Conservation (phyloP, 164 flowering plant genomes). For the Pachysandra terminalis region DNA sequence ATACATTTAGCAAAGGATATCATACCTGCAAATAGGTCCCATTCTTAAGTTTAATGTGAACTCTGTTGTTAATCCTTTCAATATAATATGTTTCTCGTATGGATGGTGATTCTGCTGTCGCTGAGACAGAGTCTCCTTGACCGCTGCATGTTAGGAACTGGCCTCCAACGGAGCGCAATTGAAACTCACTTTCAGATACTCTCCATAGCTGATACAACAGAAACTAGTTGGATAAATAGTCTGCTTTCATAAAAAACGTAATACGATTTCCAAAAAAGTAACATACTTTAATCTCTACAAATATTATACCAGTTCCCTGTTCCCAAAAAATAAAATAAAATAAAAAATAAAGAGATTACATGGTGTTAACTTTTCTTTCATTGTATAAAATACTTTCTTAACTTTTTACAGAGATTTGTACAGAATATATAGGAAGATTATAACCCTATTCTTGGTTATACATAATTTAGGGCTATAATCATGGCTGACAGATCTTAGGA, state of each 20-base stretch:
- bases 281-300: neutral
- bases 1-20: constrained; percentile 1
- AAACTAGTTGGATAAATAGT: constrained; percentile 10
- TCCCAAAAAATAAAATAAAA: no score
- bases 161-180: constrained; percentile 61
- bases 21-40: constrained; percentile 75
- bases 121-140: constrained; percentile 45
- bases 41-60: constrained; percentile 57
- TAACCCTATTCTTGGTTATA: no score
- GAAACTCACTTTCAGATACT: constrained; percentile 60
- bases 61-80: constrained; percentile 50
- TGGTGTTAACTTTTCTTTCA: no score
- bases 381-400: no score
- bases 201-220: constrained; percentile 74
- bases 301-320: neutral
- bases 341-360: no score
- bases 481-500: no score
- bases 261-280: neutral
- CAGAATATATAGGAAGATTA: no score
- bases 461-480: no score
- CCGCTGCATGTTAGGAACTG: constrained; percentile 67
- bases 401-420: no score
- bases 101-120: constrained; percentile 50
- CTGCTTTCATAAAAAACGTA: constrained; percentile 2
- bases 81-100: constrained; percentile 53